A percentile compares a stretch with the other conserved stretches of the same genome.
Evolutionary conservation across 208 protist genomes (phyloP).

Genomic region (Acanthamoeba sp.): DNA sequence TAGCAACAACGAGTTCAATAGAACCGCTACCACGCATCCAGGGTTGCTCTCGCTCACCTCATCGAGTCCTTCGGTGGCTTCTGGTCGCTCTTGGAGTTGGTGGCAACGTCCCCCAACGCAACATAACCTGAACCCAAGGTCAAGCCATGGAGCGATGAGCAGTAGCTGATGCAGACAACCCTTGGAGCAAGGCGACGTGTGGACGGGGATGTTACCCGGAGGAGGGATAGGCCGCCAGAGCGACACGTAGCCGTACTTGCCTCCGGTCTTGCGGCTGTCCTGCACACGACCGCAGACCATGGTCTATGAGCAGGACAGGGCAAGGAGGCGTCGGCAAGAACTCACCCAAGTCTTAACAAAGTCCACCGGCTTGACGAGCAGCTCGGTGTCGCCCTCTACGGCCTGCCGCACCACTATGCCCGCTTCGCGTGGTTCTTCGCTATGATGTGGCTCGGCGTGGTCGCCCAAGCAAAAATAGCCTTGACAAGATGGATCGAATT

Average conservation of each 20-base stretch:
- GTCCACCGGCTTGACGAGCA: not conserved
- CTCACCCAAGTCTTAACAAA: slow-evolving; percentile 1
- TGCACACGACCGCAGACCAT: not conserved
- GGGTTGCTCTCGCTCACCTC: not conserved
- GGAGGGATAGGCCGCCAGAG: not conserved
- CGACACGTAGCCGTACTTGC: not conserved
- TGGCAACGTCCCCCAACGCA: slow-evolving; percentile 5
- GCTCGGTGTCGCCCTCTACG: not conserved
- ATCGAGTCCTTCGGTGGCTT: not conserved
- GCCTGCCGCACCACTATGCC: not conserved
- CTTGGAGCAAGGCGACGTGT: no score
- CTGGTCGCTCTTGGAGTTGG: not conserved
- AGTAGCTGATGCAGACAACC: no score
- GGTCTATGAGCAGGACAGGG: not conserved
- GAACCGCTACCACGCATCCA: no score
- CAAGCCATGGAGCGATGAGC: no score
- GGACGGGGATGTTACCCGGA: no score
- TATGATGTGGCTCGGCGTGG: not conserved
- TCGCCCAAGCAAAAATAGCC: not conserved
- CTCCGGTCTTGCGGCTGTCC: not conserved
- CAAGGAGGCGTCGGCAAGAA: not conserved
- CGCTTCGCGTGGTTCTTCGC: not conserved
- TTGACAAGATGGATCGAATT: not conserved
- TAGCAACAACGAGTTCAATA: no score
- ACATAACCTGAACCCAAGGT: slow-evolving; percentile 6